Base-by-base conservation (phyloP, 495 filamentous ascomycete species). In the Penicillium coffeae region DNA sequence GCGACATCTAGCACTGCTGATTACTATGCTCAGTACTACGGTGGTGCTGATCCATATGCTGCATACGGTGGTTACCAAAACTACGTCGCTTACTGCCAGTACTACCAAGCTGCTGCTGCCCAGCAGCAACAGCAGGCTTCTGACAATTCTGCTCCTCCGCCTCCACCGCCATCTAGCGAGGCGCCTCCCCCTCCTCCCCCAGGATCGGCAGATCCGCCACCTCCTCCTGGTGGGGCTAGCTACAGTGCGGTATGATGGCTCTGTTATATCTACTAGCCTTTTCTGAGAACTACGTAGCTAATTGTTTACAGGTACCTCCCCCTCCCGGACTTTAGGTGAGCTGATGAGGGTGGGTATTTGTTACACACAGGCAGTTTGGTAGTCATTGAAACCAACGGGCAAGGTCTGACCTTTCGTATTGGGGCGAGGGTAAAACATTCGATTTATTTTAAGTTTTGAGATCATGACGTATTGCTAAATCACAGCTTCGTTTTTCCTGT, bases 11-110 rank as follows among this genome's bases (percentile, higher is more conserved):
- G 7, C 18, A 66, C 66, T 3, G 68, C 72, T 2, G 75, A 82
- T 55, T 94, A 94, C 63, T 95, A 95, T 64, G 88, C 89, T 3
- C 87, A 90, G 67, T 91, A 92, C 54, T 89, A 90, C 49, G 72
- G 70, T 56, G 73, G 73, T 33, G 73, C 79, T 32, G 93, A 98
- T 54, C 92, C 92, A 0, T 98, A 96, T 63, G 90, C 89, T 3
- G 84, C 87, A 21, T 96, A 94, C 51, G 93, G 93, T 47, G 93
- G 93, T 20, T 93, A 93, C 59, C 76, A 81, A 53, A 83, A 80
- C 34, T 91, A 95, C 48, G 73, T 88, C 41, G 70, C 71, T 30
- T 73, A 76, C 59, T 83, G 82, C 54, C 81, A 86, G 58, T 89
- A 90, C 60, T 86, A 89, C 47, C 81, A 76, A 75, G 44, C 75